Percentiles rank a stretch among this genome's conserved stretches.
phyloP scores from a whole-genome alignment of 2,329 filamentous ascomycete species.

The Lasiodiplodia sp. region DNA sequence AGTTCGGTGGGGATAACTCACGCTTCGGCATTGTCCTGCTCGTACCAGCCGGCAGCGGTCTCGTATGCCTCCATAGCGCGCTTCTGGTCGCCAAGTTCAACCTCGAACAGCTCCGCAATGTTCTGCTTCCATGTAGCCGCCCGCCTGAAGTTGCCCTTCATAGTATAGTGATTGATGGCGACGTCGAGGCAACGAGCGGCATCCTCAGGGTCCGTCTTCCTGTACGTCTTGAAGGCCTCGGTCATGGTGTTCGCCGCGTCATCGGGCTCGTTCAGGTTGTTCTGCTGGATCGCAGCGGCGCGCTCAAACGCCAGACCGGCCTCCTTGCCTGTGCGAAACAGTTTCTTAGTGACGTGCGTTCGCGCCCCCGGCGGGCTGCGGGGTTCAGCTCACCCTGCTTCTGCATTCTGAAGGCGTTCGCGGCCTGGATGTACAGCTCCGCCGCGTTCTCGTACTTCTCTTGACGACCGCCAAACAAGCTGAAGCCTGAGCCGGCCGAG shows the following conservation, averaged over 20 bases:
- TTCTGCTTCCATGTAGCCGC: conserved; percentile 88
- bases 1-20: conserved; percentile 54
- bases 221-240: conserved; percentile 91
- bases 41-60: conserved; percentile 82
- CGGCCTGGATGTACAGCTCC: conserved; percentile 86
- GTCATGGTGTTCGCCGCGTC: conserved; percentile 88
- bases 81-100: conserved; percentile 76
- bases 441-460: conserved; percentile 92
- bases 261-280: conserved; percentile 86
- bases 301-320: conserved; percentile 86
- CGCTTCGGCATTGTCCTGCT: conserved; percentile 83
- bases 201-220: conserved; percentile 81
- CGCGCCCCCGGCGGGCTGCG: neutral
- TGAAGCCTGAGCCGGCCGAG: conserved; percentile 81
- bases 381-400: conserved; percentile 70
- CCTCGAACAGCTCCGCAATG: conserved; percentile 84
- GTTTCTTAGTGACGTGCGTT: neutral
- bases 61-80: conserved; percentile 81
- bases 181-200: conserved; percentile 61
- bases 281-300: conserved; percentile 79
- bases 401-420: conserved; percentile 89
- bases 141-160: conserved; percentile 87
- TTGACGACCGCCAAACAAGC: conserved; percentile 83
- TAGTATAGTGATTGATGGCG: conserved; percentile 85
- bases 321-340: conserved; percentile 69